Evolutionary conservation across 1,284 basidiomycete genomes (phyloP).

Genomic region (Microstroma glucosiphilum): DNA sequence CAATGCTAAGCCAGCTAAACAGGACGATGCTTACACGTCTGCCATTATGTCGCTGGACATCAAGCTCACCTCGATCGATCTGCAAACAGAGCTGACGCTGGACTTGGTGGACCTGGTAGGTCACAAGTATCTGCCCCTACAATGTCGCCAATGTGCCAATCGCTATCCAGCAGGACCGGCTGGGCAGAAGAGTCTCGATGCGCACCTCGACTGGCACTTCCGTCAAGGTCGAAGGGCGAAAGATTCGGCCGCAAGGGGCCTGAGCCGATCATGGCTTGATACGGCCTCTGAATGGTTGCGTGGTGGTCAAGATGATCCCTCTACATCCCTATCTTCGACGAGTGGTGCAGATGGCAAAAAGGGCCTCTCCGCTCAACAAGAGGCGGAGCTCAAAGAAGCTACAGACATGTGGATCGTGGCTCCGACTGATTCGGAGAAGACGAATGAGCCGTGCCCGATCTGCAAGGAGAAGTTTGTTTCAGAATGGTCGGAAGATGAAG

Average conservation of each 20-base stretch:
- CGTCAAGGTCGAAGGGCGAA: constrained; percentile 82
- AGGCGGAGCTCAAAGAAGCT: constrained; percentile 61
- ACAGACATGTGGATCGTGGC: constrained; percentile 63
- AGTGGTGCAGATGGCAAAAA: constrained; percentile 5
- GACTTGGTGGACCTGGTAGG: constrained; percentile 33
- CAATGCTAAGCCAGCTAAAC: constrained; percentile 43
- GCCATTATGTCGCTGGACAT: constrained; percentile 66
- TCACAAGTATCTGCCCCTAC: constrained; percentile 60
- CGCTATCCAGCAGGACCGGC: constrained; percentile 68
- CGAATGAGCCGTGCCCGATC: constrained; percentile 83
- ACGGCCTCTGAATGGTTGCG: constrained; percentile 63
- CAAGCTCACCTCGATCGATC: constrained; percentile 65
- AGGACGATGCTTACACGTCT: constrained; percentile 61
- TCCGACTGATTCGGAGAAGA: constrained; percentile 67
- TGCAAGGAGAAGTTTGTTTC: constrained; percentile 91
- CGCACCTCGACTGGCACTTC: constrained; percentile 96
- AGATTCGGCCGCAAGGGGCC: constrained; percentile 75
- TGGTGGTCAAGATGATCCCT: constrained; percentile 26
- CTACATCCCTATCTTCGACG: constrained; percentile 51
- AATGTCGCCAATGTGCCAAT: constrained; percentile 90
- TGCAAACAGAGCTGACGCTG: constrained; percentile 64
- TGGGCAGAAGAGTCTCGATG: constrained; percentile 73
- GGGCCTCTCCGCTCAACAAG: constrained; percentile 52
- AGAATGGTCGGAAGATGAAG: constrained; percentile 91
- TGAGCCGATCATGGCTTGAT: constrained; percentile 86